Base-by-base conservation (phyloP, 2,329 filamentous ascomycete species). In the Macroventuria anomochaeta region DNA sequence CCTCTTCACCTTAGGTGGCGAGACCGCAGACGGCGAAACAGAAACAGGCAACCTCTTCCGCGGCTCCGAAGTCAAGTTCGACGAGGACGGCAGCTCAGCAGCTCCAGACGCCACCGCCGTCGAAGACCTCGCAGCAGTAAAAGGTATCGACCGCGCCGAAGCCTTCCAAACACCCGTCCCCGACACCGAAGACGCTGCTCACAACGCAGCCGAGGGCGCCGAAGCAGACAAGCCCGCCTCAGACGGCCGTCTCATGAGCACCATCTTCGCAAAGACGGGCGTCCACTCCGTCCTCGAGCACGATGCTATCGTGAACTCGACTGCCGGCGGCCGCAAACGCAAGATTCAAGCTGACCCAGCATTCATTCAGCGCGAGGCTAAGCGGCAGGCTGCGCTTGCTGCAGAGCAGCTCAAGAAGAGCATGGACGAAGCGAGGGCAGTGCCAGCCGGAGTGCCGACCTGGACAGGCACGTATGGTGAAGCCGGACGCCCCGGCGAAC, bases 261-360 rank as follows among this genome's bases (percentile, higher is more conserved):
- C 90, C 44, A 91, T 99, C 48, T 96, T 97, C 70, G 88, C 92
- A 1, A 86, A 88, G 33, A 89, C 91, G 0, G 89, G 88, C 2
- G 89, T 97, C 1, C 92, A 96, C 66, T 92, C 89, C n/a, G 91
- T 93, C 0, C 85, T 97, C 37, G 91, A 97, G 65, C 95, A 99
- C 70, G 95, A 97, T 62, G 85, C 91, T 46, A 96, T 97, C 65
- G 85, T 97, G 47, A 70, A 66, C 44, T 69, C 70, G 6, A 70
- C 68, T 12, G 59, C 64, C 3, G 53, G 61, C 65, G 90, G 66
- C 44, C 67, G 64, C 28, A 88, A 86, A 63, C 85, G 85, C 44
- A 86, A 86, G 49, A 79, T 90, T 15, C 83, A 86, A 57, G 89
- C 91, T 0, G 90, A 96, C 66, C 86, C 87, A 4, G 84, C 84